These are phyloP conservation scores for Xylariaceae sp. DNA, from an alignment of 2,329 filamentous ascomycete genomes.

Conservation along the genomic window DNA sequence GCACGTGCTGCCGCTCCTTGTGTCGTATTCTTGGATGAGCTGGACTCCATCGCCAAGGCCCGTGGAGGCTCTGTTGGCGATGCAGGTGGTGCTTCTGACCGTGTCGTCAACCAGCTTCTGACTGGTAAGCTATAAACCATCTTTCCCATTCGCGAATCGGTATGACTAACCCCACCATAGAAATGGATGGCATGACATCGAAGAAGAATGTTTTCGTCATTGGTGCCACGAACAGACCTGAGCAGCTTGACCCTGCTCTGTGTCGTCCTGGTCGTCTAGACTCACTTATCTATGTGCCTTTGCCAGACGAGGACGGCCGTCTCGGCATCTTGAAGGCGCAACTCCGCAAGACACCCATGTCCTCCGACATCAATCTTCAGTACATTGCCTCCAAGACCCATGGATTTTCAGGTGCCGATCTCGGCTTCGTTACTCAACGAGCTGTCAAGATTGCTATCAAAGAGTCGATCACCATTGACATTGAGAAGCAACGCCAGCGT, in stretches of 20 bases:
- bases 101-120: slow-evolving; percentile 98
- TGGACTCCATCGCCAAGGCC: slow-evolving; percentile 98
- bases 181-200: slow-evolving; percentile 99
- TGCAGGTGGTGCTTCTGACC: slow-evolving; percentile 95
- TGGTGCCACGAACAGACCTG: slow-evolving; percentile 95
- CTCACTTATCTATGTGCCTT: slow-evolving; percentile 95
- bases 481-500: slow-evolving; percentile 83
- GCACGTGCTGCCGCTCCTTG: slow-evolving; percentile 96
- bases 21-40: slow-evolving; percentile 96
- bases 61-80: slow-evolving; percentile 95
- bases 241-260: slow-evolving; percentile 96
- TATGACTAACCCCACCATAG: slow-evolving; percentile 50
- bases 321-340: slow-evolving; percentile 89
- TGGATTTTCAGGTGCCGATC: slow-evolving; percentile 98
- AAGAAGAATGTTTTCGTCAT: slow-evolving; percentile 99
- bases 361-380: slow-evolving; percentile 77
- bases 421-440: slow-evolving; percentile 97
- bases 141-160: too few relatives aligned
- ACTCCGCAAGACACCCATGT: slow-evolving; percentile 95
- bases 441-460: slow-evolving; percentile 99
- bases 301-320: slow-evolving; percentile 88
- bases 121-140: slow-evolving; percentile 66
- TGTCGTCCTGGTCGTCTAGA: slow-evolving; percentile 98
- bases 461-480: slow-evolving; percentile 84
- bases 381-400: slow-evolving; percentile 97